Percentiles rank a stretch among this genome's conserved stretches.
phyloP scores from a whole-genome alignment of 176 grass and related monocot species.

The Puccinellia tenuiflora region DNA sequence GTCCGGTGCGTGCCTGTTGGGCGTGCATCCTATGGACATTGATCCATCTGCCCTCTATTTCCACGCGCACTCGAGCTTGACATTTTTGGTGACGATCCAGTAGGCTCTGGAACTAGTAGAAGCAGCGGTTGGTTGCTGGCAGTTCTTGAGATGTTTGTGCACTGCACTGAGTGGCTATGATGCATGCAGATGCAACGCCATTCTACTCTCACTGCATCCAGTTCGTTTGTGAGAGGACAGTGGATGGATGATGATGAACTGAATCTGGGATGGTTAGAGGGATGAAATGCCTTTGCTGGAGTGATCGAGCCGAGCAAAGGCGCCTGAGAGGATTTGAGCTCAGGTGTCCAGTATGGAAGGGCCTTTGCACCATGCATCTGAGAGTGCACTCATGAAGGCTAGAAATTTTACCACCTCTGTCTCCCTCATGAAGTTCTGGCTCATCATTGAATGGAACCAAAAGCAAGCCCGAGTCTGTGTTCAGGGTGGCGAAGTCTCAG shows the following conservation, averaged over 20 bases:
- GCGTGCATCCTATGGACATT: too few relatives aligned
- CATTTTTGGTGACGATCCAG: background rate
- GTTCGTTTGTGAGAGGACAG: background rate
- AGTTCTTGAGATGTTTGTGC: background rate
- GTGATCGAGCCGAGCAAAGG: too few relatives aligned
- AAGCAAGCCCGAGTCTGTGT: constrained; percentile 41
- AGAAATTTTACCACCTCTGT: too few relatives aligned
- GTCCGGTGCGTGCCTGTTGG: too few relatives aligned
- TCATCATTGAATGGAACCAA: constrained; percentile 39
- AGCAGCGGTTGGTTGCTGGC: background rate
- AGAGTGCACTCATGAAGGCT: too few relatives aligned
- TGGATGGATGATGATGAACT: background rate
- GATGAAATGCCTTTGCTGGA: background rate
- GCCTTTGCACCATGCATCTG: too few relatives aligned
- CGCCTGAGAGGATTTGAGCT: too few relatives aligned
- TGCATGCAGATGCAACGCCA: background rate
- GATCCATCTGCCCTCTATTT: too few relatives aligned
- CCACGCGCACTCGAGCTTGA: too few relatives aligned
- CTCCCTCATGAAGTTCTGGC: constrained; percentile 43
- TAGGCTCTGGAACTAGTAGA: background rate
- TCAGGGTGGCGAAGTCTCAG: constrained; percentile 46
- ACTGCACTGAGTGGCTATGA: background rate
- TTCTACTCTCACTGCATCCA: background rate
- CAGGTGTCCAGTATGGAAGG: too few relatives aligned
- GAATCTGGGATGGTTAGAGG: background rate